Evolutionary conservation across 2,329 filamentous ascomycete genomes (phyloP).

Genomic region (Coniella lustricola): DNA sequence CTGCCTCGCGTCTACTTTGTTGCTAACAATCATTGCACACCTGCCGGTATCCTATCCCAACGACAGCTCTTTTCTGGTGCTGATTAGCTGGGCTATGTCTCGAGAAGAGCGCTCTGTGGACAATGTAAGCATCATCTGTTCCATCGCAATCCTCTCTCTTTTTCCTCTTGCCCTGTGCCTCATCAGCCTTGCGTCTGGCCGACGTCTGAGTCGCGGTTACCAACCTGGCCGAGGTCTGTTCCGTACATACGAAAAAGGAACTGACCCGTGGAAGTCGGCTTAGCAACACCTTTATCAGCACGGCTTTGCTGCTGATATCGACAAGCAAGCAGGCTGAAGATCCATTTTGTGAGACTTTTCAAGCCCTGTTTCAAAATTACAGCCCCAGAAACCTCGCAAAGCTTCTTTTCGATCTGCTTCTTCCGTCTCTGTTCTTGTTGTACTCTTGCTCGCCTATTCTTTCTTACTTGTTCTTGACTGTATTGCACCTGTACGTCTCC

Average conservation of each 20-base stretch:
- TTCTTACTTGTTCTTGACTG: background rate
- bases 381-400: constrained; percentile 6
- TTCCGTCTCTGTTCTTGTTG: background rate
- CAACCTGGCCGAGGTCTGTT: too few species aligned
- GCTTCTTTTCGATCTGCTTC: background rate
- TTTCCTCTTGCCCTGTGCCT: background rate
- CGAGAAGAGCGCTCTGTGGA: background rate
- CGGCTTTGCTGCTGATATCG: constrained; percentile 9
- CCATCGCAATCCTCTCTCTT: background rate
- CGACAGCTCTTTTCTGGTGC: constrained; percentile 1
- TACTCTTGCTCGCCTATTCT: background rate
- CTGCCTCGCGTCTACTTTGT: background rate
- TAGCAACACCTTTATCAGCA: constrained; percentile 13
- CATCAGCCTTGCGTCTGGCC: too few species aligned
- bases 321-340: constrained; percentile 10
- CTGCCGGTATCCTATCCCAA: background rate
- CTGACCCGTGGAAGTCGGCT: constrained; percentile 11
- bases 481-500: constrained; percentile 22
- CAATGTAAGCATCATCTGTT: constrained; percentile 9
- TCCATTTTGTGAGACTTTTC: constrained; percentile 9
- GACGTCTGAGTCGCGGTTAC: too few species aligned
- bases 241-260: constrained; percentile 6
- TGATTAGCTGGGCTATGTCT: constrained; percentile 9
- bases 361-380: constrained; percentile 11
- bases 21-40: too few species aligned